Base-by-base conservation (phyloP, 495 filamentous ascomycete species). In the Hyaloscypha variabilis region DNA sequence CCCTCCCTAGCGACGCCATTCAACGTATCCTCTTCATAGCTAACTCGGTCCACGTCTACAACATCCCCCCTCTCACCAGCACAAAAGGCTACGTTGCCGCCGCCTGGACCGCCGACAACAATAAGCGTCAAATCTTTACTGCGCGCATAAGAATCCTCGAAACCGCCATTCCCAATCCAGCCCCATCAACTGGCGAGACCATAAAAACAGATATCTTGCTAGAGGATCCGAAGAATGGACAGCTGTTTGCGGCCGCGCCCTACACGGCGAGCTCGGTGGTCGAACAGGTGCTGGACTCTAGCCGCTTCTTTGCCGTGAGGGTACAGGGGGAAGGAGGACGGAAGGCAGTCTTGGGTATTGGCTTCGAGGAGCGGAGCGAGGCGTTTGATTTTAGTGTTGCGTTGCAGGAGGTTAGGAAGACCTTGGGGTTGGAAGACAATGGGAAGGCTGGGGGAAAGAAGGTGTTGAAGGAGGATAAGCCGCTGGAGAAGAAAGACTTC, bases 301-400 rank as follows among this genome's bases (percentile, higher is more conserved):
- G 82, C 60, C 84, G 91, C 46, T 95, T 95, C 79, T 95, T 94
- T 71, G 91, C 91, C 0, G 71, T 94, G 28, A 79, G 87, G n/a
- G 91, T 95, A 10, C 84, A 87, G 42, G 89, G 89, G 53, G 88
- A 85, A 54, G 82, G 82, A 1, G 84, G 85, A 2, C 78, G 84
- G 65, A 93, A 92, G 70, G 92, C 92, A 25, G 82, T 86, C 36
- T 76, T 94, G 28, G 91, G 92, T n/a, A 83, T 95, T 56, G 91
- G 92, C 14, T 95, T 94, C 71, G 92, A 94, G 79, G 91, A 94
- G 76, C 77, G 92, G 50, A 86, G 84, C 73, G 90, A 92, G 65
- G 91, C 91, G 8, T 91, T 94, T 61, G 92, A 95, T 68, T 93
- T 93, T 65, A 85, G 85, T 25, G 87, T 94, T n/a, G 80, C 85